These are phyloP conservation scores for Crithidia mellificae DNA, from an alignment of 208 protist species.

Conservation along the genomic window DNA sequence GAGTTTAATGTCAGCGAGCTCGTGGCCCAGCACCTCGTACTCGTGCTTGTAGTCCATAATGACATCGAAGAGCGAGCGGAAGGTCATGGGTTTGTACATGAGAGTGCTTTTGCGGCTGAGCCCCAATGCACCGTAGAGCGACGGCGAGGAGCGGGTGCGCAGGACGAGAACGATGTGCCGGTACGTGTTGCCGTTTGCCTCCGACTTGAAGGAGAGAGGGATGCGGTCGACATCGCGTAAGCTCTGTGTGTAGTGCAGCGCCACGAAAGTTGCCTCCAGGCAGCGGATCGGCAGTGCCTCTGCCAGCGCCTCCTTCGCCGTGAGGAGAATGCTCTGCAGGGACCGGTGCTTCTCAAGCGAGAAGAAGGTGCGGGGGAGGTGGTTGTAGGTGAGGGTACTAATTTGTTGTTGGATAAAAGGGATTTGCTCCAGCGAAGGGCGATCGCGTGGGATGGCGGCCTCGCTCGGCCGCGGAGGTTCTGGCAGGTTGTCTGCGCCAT, in stretches of 20 bases:
- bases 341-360: conserved; percentile 88
- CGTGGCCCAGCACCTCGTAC: conserved; percentile 79
- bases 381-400: conserved; percentile 86
- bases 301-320: conserved; percentile 74
- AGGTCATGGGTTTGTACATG: conserved; percentile 86
- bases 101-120: conserved; percentile 85
- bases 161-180: conserved; percentile 89
- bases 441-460: conserved; percentile 51
- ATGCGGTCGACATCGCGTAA: conserved; percentile 81
- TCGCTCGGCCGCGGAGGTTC: conserved; percentile 75
- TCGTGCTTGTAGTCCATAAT: conserved; percentile 87
- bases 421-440: conserved; percentile 58
- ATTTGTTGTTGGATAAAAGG: conserved; percentile 74
- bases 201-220: conserved; percentile 87
- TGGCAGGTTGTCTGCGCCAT: conserved; percentile 44
- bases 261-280: conserved; percentile 90
- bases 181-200: conserved; percentile 60
- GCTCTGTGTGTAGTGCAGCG: conserved; percentile 77
- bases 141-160: conserved; percentile 20
- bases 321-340: conserved; percentile 81
- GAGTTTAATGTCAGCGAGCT: conserved; percentile 83
- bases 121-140: conserved; percentile 76
- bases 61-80: conserved; percentile 68
- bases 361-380: conserved; percentile 90
- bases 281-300: conserved; percentile 92